A percentile compares a stretch with the other conserved stretches of the same genome.
Evolutionary conservation across 2,329 filamentous ascomycete genomes (phyloP).

Genomic region (Aspergillus quadrilineatus): DNA sequence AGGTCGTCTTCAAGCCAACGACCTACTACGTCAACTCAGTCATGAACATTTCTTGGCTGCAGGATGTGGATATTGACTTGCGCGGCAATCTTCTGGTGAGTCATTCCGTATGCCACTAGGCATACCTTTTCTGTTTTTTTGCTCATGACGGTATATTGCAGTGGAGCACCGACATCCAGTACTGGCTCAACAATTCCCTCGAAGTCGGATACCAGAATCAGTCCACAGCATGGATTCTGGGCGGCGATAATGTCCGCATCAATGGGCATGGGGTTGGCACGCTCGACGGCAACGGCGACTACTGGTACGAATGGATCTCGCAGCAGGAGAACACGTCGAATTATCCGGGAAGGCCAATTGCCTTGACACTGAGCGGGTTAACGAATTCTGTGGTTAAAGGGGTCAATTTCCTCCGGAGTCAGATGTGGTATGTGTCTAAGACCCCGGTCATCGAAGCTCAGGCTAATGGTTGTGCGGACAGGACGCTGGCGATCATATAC

Average conservation of each 20-base stretch:
- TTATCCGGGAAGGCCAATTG: slow-evolving; percentile 31
- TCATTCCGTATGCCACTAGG: background rate
- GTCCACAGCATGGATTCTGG: slow-evolving; percentile 51
- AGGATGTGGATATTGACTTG: slow-evolving; percentile 51
- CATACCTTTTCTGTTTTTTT: background rate
- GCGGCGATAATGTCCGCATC: slow-evolving; percentile 51
- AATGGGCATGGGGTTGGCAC: slow-evolving; percentile 51
- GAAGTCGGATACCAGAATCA: slow-evolving; percentile 52
- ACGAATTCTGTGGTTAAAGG: slow-evolving; percentile 23
- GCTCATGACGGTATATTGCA: background rate
- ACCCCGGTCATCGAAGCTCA: background rate
- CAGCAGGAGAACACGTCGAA: slow-evolving; percentile 26
- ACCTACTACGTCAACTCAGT: slow-evolving; percentile 52
- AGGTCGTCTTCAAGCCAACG: slow-evolving; percentile 51
- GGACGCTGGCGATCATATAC: slow-evolving; percentile 55
- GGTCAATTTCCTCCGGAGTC: slow-evolving; percentile 47
- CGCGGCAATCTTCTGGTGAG: slow-evolving; percentile 48
- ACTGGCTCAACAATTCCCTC: slow-evolving; percentile 51
- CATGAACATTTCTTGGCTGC: slow-evolving; percentile 50
- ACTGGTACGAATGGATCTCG: slow-evolving; percentile 40
- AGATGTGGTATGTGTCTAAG: slow-evolving; percentile 54
- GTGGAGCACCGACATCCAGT: slow-evolving; percentile 43
- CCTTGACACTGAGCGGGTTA: slow-evolving; percentile 25
- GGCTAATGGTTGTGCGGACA: background rate
- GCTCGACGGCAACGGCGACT: slow-evolving; percentile 48